phyloP scores from a whole-genome alignment of 306 rosid species.

The Pterocarpus macrocarpus region DNA sequence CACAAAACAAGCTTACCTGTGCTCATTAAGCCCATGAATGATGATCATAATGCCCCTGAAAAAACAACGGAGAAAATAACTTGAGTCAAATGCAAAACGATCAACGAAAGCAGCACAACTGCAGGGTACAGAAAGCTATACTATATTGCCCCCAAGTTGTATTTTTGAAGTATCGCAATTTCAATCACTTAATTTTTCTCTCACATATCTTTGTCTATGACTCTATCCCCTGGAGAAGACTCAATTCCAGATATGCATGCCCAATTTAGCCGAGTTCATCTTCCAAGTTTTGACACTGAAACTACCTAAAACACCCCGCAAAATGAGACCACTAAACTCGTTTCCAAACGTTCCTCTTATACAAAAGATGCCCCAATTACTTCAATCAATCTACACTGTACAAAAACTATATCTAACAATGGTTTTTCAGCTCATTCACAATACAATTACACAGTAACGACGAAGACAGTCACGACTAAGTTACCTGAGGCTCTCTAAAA shows the following conservation, averaged over 20 bases:
- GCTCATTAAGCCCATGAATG: slow-evolving; percentile 98
- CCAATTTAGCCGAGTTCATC: slow-evolving; percentile 1
- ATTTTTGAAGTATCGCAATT: not conserved
- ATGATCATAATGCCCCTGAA: slow-evolving; percentile 88
- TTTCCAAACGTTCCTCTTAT: not conserved
- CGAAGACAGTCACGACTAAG: not conserved
- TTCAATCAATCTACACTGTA: slow-evolving; percentile 19
- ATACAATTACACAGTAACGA: not conserved
- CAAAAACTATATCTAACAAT: not conserved
- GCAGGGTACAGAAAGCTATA: slow-evolving; percentile 14
- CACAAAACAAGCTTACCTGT: slow-evolving; percentile 63
- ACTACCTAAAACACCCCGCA: slow-evolving; percentile 8
- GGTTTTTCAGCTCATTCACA: not conserved
- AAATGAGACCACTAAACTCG: not conserved
- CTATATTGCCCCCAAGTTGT: not conserved
- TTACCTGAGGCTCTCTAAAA: not conserved
- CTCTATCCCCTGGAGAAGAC: not conserved
- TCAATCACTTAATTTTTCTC: not conserved
- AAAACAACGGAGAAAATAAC: slow-evolving; percentile 39
- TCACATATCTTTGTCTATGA: not conserved
- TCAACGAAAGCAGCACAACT: slow-evolving; percentile 1
- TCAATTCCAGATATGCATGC: not conserved
- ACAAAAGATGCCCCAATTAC: not conserved
- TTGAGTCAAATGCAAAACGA: slow-evolving; percentile 34
- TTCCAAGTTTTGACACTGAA: slow-evolving; percentile 1